Base-by-base conservation (phyloP, 1,284 basidiomycete genomes). In the Peniophora sp. region DNA sequence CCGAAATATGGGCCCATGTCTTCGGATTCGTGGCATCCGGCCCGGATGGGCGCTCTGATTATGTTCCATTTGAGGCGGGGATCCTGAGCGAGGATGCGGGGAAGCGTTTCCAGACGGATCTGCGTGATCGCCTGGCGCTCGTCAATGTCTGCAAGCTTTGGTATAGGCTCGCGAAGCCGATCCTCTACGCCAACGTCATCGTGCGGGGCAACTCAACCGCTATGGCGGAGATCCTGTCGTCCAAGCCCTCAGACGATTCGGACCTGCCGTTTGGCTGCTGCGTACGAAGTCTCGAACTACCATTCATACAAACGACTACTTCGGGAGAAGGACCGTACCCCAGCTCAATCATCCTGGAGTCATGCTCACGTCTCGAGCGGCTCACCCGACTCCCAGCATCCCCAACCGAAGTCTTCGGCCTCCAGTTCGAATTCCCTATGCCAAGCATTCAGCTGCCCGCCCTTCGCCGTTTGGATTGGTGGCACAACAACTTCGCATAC, bases 391-490 rank as follows among this genome's bases (percentile, higher is more conserved):
- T 78, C 37, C 60, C 39, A 32, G 23, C 53, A 63, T 58, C 32
- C 52, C 49, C 20, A 53, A 60, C 56, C 43, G 48, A 52, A 12
- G 58, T 59, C 37, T 62, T 65, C n/a, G 51, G 52, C 1, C 59
- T 73, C 17, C 67, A 64, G 24, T 84, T 77, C 63, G 75, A 82
- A 41, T 79, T 76, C 58, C 73, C 76, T 44, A 71, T 73, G 6
- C 68, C 68, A 20, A 66, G 55, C 49, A 61, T 78, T 1, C 60
- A 71, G 2, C 55, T 84, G 8, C 66, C 69, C 14, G 75, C 75
- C 24, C 67, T 85, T 35, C 74, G 72, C 43, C 74, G 80, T 20
- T 68, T 85, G 34, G 82, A 85, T 50, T 85, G 82, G 81, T 84
- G 79, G 78, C 73, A 83, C 57, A 62, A 77, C 55, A 66, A 68